Evolutionary conservation across 352 stramenopile genomes (phyloP), one percentile per base, ranked within the genome.

Genomic region (Elongisporangium anandrum): DNA sequence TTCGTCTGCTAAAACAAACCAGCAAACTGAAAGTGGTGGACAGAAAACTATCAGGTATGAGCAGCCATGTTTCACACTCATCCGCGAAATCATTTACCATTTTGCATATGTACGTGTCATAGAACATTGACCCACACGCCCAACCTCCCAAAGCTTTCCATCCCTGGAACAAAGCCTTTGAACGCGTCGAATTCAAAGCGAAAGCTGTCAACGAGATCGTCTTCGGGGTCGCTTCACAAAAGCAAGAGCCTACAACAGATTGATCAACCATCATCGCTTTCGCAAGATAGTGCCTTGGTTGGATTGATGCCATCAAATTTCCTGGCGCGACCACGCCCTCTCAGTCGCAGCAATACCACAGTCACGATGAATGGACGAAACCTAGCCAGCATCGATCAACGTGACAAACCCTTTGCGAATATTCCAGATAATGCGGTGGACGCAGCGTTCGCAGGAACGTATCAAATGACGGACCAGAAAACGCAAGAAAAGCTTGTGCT

Each of bases 401-500:
- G 48, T 12, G 19, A 22, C 4, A 24, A 52, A 26, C 19, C 48
- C 4, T 52, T 52, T 52, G 48, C 19, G 19, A 24, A 26, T 12
- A 22, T 52, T 26, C 48, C 48, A 52, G 60, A 65, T 34, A 17
- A 22, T 1, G 21, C 66, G 1, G 60, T 77, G 0, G 75, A 87
- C 51, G 51, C 59, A 1, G 76, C 69, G 9, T 92, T 90, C 24
- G 62, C 65, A 45, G 71, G 67, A 2, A 68, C 71, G 4, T 92
- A 92, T 49, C 79, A 94, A 49, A 84, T 73, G 13, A 88, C 69
- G 0, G 77, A 90, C 38, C 72, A 85, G 15, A 75, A 87, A 24
- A 80, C 78, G 8, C 79, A 87, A 20, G 77, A 92, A 59, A 87
- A 88, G 23, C 68, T 86, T 49, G 73, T 75, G 5, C 57, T 95